Base-by-base conservation (phyloP, 805 yeast genomes). In the Candida rishiriensis region DNA sequence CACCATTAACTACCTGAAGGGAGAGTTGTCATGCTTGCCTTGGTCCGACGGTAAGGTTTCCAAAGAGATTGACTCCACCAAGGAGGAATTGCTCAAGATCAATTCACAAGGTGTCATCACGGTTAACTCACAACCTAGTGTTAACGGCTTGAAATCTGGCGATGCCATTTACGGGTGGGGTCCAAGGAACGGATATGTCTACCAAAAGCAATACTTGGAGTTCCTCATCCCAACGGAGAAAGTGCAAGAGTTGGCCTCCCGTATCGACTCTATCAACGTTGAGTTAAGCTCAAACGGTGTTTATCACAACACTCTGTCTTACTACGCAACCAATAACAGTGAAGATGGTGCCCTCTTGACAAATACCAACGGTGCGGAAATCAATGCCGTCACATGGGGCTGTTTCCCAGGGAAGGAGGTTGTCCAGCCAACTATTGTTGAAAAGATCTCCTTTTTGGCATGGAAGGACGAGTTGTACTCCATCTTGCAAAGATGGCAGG, bases 371-470 rank as follows among this genome's bases (percentile, higher is more conserved):
- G 56, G 46, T 28, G 87, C 82, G 32, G 85, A 81, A 49, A 89
- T 95, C 51, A 90, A 88, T 60, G 97, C 98, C 9, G 97, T 91
- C 44, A 91, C 98, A 15, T 91, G 98, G 98, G 98, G 98, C 51
- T 88, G 90, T 43, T 89, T 88, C 79, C 97, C 98, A 26, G 96
- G 96, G 33, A 85, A 84, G 59, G 97, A 91, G 68, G 85, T 91
- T 42, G 74, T 88, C 51, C 98, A 91, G 69, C 97, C 98, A 41
- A 91, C 98, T 0, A 88, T 91, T 61, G 97, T 91, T 16, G 98
- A 91, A 63, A 84, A 82, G 58, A 80, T 83, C 33, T 88, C 97
- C 2, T 91, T 91, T 66, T 70, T 90, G 55, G 98, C 98, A 12
- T 91, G 98, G 98, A 90, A 88, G 63, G 97, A 91, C 63, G 98